Evolutionary conservation across 1,284 basidiomycete species (phyloP).

Genomic region (Ustilago trichophora): DNA sequence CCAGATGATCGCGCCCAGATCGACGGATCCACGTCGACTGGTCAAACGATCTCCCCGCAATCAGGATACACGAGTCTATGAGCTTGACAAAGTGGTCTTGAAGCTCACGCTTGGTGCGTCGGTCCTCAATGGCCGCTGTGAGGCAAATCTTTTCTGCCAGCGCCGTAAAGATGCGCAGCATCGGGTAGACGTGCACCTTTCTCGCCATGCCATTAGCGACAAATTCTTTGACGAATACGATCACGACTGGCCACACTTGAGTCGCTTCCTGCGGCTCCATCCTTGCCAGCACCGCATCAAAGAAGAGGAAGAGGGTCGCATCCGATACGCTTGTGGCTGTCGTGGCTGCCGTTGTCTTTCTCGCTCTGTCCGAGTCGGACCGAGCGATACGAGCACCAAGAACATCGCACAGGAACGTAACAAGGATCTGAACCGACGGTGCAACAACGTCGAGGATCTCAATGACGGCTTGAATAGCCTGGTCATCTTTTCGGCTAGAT

Average conservation of each 20-base stretch:
- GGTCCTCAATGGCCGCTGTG: conserved; percentile 85
- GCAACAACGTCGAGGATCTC: conserved; percentile 85
- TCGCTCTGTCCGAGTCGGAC: conserved; percentile 69
- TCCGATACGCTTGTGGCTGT: conserved; percentile 16
- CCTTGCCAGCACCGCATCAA: conserved; percentile 84
- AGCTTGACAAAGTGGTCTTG: conserved; percentile 90
- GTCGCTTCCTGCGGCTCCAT: conserved; percentile 87
- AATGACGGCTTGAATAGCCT: conserved; percentile 69
- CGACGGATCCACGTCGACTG: conserved; percentile 81
- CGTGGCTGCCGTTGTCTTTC: conserved; percentile 5
- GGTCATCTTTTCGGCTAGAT: conserved; percentile 1
- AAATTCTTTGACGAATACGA: conserved; percentile 83
- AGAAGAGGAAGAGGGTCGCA: conserved; percentile 76
- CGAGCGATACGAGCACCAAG: conserved; percentile 64
- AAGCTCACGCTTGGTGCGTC: conserved; percentile 84
- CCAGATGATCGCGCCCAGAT: conserved; percentile 72
- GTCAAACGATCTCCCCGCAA: conserved; percentile 79
- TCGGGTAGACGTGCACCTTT: conserved; percentile 74
- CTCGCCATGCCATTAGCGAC: conserved; percentile 66
- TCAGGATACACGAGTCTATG: conserved; percentile 79
- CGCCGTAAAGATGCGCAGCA: conserved; percentile 81
- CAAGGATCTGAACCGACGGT: conserved; percentile 84
- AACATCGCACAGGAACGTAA: conserved; percentile 85
- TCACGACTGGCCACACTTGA: conserved; percentile 81
- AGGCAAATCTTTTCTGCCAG: conserved; percentile 85